Percentiles rank a stretch among this genome's conserved stretches.
Evolutionary conservation across 2,329 filamentous ascomycete species (phyloP).

Genomic region (Xylaria polymorpha): DNA sequence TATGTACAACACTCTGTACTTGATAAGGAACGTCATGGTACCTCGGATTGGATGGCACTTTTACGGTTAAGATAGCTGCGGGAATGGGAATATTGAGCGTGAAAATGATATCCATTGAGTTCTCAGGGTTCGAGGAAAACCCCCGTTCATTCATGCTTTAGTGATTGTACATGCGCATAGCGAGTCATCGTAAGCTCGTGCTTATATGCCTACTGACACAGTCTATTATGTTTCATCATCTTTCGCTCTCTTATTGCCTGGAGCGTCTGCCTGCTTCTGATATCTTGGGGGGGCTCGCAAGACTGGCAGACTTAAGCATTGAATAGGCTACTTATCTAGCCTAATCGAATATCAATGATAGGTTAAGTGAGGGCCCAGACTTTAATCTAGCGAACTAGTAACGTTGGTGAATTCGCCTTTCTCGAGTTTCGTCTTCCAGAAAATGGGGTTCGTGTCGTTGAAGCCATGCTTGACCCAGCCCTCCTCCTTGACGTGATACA

Average conservation of each 20-base stretch:
- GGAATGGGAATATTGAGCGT: neutral
- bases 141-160: constrained; percentile 29
- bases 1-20: constrained; percentile 19
- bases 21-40: constrained; percentile 27
- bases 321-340: constrained; percentile 1
- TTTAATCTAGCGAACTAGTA: constrained; percentile 75
- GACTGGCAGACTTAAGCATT: neutral
- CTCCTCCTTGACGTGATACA: constrained; percentile 99
- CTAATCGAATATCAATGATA: neutral
- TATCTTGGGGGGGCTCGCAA: neutral
- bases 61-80: neutral
- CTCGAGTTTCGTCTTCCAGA: constrained; percentile 99
- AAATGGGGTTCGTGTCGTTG: constrained; percentile 97
- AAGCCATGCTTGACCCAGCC: constrained; percentile 99
- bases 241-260: neutral
- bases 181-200: constrained; percentile 32
- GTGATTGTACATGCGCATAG: constrained; percentile 45
- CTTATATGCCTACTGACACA: constrained; percentile 34
- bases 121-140: neutral
- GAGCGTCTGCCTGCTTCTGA: constrained; percentile 13
- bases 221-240: constrained; percentile 39
- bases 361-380: neutral
- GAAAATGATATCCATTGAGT: neutral
- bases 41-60: neutral
- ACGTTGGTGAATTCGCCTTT: constrained; percentile 99